A percentile compares a stretch with the other conserved stretches of the same genome.
These are phyloP conservation scores for Aurantiochytrium sp. DNA, from an alignment of 108 stramenopile species.

Conservation along the genomic window DNA sequence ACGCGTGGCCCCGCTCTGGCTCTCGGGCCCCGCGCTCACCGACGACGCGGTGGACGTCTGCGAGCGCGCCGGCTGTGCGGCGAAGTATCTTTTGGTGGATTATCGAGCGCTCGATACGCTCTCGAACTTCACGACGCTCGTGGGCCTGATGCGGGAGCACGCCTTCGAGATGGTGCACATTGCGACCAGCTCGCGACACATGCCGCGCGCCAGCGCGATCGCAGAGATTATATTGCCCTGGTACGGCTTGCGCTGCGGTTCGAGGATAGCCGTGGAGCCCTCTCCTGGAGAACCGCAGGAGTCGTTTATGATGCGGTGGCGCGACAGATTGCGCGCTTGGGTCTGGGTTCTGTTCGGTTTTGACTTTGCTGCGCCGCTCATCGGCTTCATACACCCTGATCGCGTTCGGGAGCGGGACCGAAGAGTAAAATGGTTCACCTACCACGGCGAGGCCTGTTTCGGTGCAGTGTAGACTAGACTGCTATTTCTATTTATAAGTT, in stretches of 20 bases:
- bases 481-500: too few relatives aligned
- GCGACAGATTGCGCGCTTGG: not conserved
- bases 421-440: not conserved
- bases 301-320: not conserved
- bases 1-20: not conserved
- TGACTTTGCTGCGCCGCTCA: not conserved
- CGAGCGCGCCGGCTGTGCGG: not conserved
- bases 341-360: not conserved
- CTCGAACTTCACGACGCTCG: slow-evolving; percentile 25
- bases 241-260: not conserved
- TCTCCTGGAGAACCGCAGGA: not conserved
- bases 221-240: not conserved
- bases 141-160: not conserved
- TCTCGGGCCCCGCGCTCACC: not conserved
- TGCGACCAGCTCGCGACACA: not conserved
- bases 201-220: not conserved
- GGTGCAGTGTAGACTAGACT: too few relatives aligned
- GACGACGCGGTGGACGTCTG: not conserved
- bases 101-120: slow-evolving; percentile 6
- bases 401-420: not conserved
- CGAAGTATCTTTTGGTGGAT: not conserved
- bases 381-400: not conserved
- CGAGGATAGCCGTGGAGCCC: not conserved
- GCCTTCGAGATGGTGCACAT: not conserved
- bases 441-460: not conserved